Evolutionary conservation across 208 protist species (phyloP).

Genomic region (Kentomonas sorsogonicus): DNA sequence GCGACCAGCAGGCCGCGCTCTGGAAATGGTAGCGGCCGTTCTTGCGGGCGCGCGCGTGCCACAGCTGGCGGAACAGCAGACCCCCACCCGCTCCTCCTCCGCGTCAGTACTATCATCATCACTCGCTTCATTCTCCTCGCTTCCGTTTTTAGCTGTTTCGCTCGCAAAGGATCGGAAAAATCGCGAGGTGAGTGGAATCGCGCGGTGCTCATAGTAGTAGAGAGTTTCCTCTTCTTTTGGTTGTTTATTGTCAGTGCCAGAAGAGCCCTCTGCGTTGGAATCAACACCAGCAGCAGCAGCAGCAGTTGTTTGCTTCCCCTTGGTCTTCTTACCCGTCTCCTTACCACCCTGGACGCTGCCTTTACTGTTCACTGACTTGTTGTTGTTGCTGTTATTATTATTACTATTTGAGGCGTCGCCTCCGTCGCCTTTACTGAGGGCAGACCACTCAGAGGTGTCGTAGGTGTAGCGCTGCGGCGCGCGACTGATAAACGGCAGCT

Average conservation of each 20-base stretch:
- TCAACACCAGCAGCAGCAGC: no score
- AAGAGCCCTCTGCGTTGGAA: no score
- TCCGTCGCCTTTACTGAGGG: no score
- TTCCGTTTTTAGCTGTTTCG: no score
- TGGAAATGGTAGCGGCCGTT: slow-evolving; percentile 59
- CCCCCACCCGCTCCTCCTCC: no score
- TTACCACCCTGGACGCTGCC: not conserved
- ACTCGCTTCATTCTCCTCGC: no score
- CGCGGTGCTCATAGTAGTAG: slow-evolving; percentile 45
- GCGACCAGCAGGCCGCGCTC: slow-evolving; percentile 29
- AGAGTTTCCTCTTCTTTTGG: slow-evolving; percentile 10
- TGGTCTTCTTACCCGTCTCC: not conserved
- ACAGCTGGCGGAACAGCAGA: slow-evolving; percentile 48
- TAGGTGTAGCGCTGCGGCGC: slow-evolving; percentile 21
- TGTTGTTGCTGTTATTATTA: no score
- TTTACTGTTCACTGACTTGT: not conserved
- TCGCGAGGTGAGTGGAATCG: slow-evolving; percentile 36
- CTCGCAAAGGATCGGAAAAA: slow-evolving; percentile 53
- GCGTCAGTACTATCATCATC: no score
- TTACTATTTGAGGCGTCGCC: no score
- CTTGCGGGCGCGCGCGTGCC: slow-evolving; percentile 25
- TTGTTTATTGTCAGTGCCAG: no score
- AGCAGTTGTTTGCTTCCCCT: not conserved
- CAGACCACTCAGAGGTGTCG: slow-evolving; percentile 11
- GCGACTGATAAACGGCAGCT: slow-evolving; percentile 34